These are phyloP conservation scores for Tulasnella calospora DNA, from an alignment of 768 basidiomycete species.

Conservation along the genomic window DNA sequence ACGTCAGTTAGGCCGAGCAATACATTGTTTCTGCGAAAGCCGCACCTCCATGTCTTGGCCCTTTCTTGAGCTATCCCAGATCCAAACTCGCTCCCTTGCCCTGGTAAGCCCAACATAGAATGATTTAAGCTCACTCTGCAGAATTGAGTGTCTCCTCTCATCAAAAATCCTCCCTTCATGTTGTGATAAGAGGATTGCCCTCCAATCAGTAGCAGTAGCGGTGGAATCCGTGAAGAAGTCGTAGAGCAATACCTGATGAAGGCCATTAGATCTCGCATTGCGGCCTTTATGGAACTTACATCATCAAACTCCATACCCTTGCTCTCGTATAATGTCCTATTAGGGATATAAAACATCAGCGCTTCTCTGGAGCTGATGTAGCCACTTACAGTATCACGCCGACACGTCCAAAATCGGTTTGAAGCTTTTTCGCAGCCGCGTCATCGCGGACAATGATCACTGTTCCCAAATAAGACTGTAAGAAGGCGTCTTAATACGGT, in stretches of 20 bases:
- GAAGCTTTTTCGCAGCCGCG: no score
- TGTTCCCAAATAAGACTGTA: no score
- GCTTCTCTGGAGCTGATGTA: no score
- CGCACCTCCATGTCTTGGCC: constrained; percentile 17
- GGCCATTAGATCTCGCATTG: no score
- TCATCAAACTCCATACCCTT: constrained; percentile 67
- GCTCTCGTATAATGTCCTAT: constrained; percentile 52
- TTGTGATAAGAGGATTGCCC: constrained; percentile 42
- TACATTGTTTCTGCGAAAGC: not conserved
- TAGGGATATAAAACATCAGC: no score
- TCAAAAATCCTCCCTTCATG: not conserved
- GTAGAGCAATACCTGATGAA: constrained; percentile 58
- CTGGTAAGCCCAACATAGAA: constrained; percentile 27
- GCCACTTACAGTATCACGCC: no score
- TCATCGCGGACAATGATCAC: no score
- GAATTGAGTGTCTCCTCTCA: not conserved
- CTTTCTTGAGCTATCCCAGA: constrained; percentile 23
- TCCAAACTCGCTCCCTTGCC: constrained; percentile 25
- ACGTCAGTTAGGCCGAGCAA: not conserved
- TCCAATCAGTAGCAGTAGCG: constrained; percentile 52
- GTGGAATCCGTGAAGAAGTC: constrained; percentile 69
- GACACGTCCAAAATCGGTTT: no score
- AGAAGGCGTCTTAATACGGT: no score
- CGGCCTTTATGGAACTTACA: constrained; percentile 41
- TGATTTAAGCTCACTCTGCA: constrained; percentile 25